A percentile compares a stretch with the other conserved stretches of the same genome.
Conservation (phyloP, 2,329 filamentous ascomycete species). For the Ramichloridium luteum region DNA sequence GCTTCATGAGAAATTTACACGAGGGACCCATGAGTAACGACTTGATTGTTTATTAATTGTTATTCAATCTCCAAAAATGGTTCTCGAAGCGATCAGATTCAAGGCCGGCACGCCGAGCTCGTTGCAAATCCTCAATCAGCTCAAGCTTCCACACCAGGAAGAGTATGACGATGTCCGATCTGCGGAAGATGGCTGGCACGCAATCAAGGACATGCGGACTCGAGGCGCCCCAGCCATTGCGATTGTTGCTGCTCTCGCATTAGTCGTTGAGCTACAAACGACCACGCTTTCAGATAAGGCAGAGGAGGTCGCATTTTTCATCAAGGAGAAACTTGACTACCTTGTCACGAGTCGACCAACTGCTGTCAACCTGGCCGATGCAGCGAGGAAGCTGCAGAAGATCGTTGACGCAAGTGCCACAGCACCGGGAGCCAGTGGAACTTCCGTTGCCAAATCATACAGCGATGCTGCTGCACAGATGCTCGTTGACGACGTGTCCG, state of each 20-base stretch:
- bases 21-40: too few relatives aligned
- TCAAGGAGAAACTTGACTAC: constrained; percentile 69
- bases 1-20: too few relatives aligned
- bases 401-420: constrained; percentile 43
- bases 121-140: constrained; percentile 69
- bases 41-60: too few relatives aligned
- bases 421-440: constrained; percentile 33
- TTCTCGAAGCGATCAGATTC: constrained; percentile 69
- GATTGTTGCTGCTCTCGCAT: constrained; percentile 83
- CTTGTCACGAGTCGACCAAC: constrained; percentile 82
- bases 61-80: too few relatives aligned
- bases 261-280: constrained; percentile 70
- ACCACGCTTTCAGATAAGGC: constrained; percentile 38
- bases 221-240: constrained; percentile 85
- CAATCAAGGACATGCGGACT: constrained; percentile 70
- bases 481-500: constrained; percentile 71
- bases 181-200: constrained; percentile 65
- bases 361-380: constrained; percentile 87
- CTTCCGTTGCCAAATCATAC: constrained; percentile 55
- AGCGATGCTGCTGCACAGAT: constrained; percentile 74
- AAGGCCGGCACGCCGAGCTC: constrained; percentile 42
- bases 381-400: constrained; percentile 64
- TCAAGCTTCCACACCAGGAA: constrained; percentile 68
- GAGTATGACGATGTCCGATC: constrained; percentile 63
- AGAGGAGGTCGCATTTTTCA: constrained; percentile 54